Conservation (phyloP, 768 basidiomycete species). For the Baorangia bicolor region DNA sequence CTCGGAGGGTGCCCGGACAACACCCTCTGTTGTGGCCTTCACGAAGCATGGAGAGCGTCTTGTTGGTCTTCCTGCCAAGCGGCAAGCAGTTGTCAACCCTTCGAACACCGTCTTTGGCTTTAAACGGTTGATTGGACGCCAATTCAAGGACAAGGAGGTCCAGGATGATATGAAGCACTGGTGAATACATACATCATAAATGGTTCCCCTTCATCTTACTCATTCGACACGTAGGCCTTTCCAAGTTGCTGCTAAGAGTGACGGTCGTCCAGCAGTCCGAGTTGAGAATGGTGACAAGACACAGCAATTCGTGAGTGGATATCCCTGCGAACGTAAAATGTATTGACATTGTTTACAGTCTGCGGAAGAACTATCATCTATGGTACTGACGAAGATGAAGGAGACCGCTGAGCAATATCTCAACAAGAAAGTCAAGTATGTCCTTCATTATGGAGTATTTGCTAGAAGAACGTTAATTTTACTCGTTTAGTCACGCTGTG, state of each 20-base stretch:
- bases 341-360: slow-evolving; percentile 48
- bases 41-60: slow-evolving; percentile 97
- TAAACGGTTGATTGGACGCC: slow-evolving; percentile 92
- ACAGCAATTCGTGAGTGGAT: slow-evolving; percentile 68
- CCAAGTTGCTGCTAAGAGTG: slow-evolving; percentile 66
- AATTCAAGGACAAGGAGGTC: slow-evolving; percentile 92
- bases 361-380: slow-evolving; percentile 82
- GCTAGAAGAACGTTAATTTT: background rate
- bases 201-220: background rate
- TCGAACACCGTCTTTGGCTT: slow-evolving; percentile 92
- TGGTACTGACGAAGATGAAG: slow-evolving; percentile 90
- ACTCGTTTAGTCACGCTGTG: slow-evolving; percentile 65
- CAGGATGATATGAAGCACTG: slow-evolving; percentile 87
- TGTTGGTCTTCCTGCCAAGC: slow-evolving; percentile 94
- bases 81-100: slow-evolving; percentile 95
- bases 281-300: slow-evolving; percentile 86
- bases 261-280: slow-evolving; percentile 77
- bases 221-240: slow-evolving; percentile 61
- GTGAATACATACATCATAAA: slow-evolving; percentile 37
- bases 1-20: slow-evolving; percentile 95
- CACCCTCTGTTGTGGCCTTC: slow-evolving; percentile 98
- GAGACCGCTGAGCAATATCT: slow-evolving; percentile 93
- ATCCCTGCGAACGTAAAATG: background rate
- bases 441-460: background rate
- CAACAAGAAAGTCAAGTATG: slow-evolving; percentile 93